Conservation (phyloP, 352 stramenopile genomes). For the Phytophthora boehmeriae region DNA sequence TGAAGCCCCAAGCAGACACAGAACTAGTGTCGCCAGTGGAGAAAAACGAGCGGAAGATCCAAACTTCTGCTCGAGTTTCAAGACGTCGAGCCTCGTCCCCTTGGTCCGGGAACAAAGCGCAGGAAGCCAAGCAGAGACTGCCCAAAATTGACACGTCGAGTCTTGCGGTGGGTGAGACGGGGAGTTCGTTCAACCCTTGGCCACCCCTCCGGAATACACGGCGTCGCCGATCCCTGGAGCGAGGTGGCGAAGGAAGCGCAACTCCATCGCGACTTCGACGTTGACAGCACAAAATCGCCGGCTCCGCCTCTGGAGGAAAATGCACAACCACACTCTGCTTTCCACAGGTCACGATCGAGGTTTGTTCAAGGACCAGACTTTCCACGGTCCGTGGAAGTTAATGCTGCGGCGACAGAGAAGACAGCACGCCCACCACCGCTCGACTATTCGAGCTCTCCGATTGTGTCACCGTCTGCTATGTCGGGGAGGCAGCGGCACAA, state of each 20-base stretch:
- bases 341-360: constrained; percentile 28
- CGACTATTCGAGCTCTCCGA: constrained; percentile 41
- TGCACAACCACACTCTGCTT: constrained; percentile 18
- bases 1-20: constrained; percentile 7
- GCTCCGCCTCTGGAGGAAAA: constrained; percentile 22
- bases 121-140: constrained; percentile 26
- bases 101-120: constrained; percentile 13
- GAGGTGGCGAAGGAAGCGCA: constrained; percentile 53
- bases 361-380: constrained; percentile 21
- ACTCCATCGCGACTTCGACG: constrained; percentile 54
- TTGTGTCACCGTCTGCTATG: constrained; percentile 32
- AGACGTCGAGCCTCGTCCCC: constrained; percentile 24
- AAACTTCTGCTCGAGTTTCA: constrained; percentile 7
- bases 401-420: constrained; percentile 7
- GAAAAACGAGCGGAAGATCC: constrained; percentile 10
- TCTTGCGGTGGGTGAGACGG: constrained; percentile 16
- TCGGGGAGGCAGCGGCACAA: constrained; percentile 29
- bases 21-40: constrained; percentile 9
- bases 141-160: constrained; percentile 41
- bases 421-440: constrained; percentile 23
- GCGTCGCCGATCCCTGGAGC: constrained; percentile 54
- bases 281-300: constrained; percentile 18
- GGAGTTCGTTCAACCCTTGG: constrained; percentile 8
- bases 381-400: constrained; percentile 9
- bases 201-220: constrained; percentile 54